A percentile compares a stretch with the other conserved stretches of the same genome.
Evolutionary conservation across 2,329 filamentous ascomycete species (phyloP).

Genomic region (Coniochaeta prunicola): DNA sequence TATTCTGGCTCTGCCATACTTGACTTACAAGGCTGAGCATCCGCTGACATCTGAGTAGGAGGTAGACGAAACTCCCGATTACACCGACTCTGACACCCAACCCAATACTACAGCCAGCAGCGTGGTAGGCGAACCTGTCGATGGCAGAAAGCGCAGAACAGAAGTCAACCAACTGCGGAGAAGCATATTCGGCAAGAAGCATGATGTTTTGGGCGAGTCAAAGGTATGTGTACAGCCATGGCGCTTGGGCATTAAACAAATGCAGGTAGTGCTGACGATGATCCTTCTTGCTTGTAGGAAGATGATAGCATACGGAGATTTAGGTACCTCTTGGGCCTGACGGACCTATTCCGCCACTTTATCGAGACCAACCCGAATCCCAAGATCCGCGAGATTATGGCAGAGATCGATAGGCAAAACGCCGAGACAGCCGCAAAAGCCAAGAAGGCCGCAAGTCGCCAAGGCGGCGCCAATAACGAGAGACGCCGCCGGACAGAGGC

Average conservation of each 20-base stretch:
- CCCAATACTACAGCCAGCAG: constrained; percentile 73
- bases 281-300: constrained; percentile 47
- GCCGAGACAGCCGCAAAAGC: constrained; percentile 54
- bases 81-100: constrained; percentile 60
- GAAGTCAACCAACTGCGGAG: constrained; percentile 86
- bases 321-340: constrained; percentile 87
- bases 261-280: not conserved
- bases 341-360: constrained; percentile 96
- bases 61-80: constrained; percentile 59
- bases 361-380: constrained; percentile 97
- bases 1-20: not conserved
- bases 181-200: constrained; percentile 91
- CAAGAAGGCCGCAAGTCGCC: constrained; percentile 69
- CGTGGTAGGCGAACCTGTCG: constrained; percentile 67
- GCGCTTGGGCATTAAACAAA: not conserved
- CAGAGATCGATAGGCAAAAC: constrained; percentile 91
- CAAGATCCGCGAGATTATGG: constrained; percentile 87
- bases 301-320: constrained; percentile 93
- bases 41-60: constrained; percentile 31
- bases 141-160: constrained; percentile 78
- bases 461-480: constrained; percentile 75
- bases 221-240: constrained; percentile 55
- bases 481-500: constrained; percentile 86
- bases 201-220: constrained; percentile 82
- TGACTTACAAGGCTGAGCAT: constrained; percentile 1